Conservation (phyloP, 2,329 filamentous ascomycete species). For the Apiospora sp. region DNA sequence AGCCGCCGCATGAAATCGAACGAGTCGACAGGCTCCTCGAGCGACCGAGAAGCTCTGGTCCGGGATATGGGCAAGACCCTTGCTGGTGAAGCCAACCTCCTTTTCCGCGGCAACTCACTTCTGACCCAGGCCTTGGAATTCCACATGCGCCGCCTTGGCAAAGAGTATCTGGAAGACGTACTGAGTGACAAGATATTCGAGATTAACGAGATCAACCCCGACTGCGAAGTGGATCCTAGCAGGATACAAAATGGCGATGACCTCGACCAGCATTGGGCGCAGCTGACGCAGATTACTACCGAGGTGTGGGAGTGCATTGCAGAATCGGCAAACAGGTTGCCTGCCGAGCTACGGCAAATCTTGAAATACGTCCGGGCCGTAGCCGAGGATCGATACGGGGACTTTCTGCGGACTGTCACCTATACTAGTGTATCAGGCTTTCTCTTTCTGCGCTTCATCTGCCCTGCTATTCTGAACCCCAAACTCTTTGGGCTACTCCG, state of each 20-base stretch:
- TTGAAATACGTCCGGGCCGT: slow-evolving; percentile 92
- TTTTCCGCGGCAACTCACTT: slow-evolving; percentile 94
- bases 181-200: slow-evolving; percentile 85
- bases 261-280: slow-evolving; percentile 82
- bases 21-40: slow-evolving; percentile 68
- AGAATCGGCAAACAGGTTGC: slow-evolving; percentile 76
- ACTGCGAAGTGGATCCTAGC: slow-evolving; percentile 95
- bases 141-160: slow-evolving; percentile 93
- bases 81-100: slow-evolving; percentile 87
- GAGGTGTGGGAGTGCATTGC: slow-evolving; percentile 87
- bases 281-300: slow-evolving; percentile 77
- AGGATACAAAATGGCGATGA: slow-evolving; percentile 73
- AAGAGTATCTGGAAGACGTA: slow-evolving; percentile 89
- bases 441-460: slow-evolving; percentile 93
- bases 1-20: slow-evolving; percentile 75
- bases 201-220: slow-evolving; percentile 88
- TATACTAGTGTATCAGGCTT: slow-evolving; percentile 97
- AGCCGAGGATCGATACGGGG: slow-evolving; percentile 92
- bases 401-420: slow-evolving; percentile 86
- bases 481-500: slow-evolving; percentile 87
- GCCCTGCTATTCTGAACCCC: slow-evolving; percentile 93
- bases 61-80: slow-evolving; percentile 81
- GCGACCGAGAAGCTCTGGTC: slow-evolving; percentile 75
- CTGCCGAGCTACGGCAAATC: slow-evolving; percentile 82
- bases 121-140: slow-evolving; percentile 93